Conservation (phyloP, 768 basidiomycete species). For the Psilocybe cyanescens region DNA sequence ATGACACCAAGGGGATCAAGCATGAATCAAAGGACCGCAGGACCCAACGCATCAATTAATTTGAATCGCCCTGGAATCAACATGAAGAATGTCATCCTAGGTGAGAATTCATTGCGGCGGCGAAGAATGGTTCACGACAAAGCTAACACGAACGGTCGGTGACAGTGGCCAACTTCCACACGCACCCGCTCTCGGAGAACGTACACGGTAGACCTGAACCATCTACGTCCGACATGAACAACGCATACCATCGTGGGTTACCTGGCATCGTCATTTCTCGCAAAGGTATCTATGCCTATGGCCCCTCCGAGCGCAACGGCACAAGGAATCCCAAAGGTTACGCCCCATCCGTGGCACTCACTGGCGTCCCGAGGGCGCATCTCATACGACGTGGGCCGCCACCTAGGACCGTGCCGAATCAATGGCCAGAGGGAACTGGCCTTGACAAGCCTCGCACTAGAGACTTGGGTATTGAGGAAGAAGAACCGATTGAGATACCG, state of each 20-base stretch:
- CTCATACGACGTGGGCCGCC: not conserved
- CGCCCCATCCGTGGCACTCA: not conserved
- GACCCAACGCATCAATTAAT: slow-evolving; percentile 1
- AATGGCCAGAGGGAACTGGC: slow-evolving; percentile 3
- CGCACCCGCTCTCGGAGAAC: not conserved
- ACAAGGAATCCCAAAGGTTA: not conserved
- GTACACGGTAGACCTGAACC: slow-evolving; percentile 1
- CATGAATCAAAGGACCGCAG: slow-evolving; percentile 1
- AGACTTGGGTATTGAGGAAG: not conserved
- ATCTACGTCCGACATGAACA: slow-evolving; percentile 5
- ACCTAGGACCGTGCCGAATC: not conserved
- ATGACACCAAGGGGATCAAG: slow-evolving; percentile 1
- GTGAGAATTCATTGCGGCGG: not conserved
- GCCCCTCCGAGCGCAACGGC: slow-evolving; percentile 1
- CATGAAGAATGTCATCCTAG: slow-evolving; percentile 5
- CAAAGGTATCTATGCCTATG: not conserved
- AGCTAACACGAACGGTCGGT: not conserved
- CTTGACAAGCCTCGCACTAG: slow-evolving; percentile 2
- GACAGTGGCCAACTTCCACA: slow-evolving; percentile 4
- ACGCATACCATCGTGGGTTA: not conserved
- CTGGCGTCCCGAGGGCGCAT: not conserved
- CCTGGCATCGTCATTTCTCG: slow-evolving; percentile 2
- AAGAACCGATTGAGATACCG: not conserved
- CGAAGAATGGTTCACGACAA: not conserved
- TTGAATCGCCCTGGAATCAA: slow-evolving; percentile 2